Base-by-base conservation (phyloP, 1,284 basidiomycete species). In the Boletellus deceptivus region DNA sequence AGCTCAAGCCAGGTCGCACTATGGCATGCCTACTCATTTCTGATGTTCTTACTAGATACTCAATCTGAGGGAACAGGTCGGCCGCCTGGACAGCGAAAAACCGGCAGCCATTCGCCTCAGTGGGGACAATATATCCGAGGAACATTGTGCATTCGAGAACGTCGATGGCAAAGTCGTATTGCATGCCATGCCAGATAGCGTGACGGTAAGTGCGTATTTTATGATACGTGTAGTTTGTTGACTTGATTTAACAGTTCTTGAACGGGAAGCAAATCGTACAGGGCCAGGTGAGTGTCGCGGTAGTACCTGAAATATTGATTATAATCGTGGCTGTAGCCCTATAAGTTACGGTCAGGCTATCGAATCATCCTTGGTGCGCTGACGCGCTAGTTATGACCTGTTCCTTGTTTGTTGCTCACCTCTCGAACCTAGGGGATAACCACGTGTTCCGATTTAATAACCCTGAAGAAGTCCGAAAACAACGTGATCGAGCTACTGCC, bases 371-470 rank as follows among this genome's bases (percentile, higher is more conserved):
- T 99, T 46, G 89, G 89, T 89, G 64, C 56, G 77, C 70, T 52
- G 17, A 20, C 50, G 20, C 31, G 31, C 20, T 27, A 43, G 37
- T 20, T 20, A 38, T 49, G 27, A 44, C 50, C 45, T 50, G 50
- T 43, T 50, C 52, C 25, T 38, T 50, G 14, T 24, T 41, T 18
- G 20, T 36, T 46, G 38, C 44, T 43, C 42, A 14, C 46, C 6
- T 27, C 22, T 46, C 36, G 29, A 35, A 35, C 55, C 33, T 55
- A 91, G 95, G 96, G 48, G 95, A 98, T 61, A 89, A 95, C 57
- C 97, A 99, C 72, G 94, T 98, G 50, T 99, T 99, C 72, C 84
- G 96, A 16, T 98, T 98, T 75, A 98, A 97, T 65, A 91, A 95
- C 63, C 94, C 94, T 0, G 93, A 93, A 65, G 91, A 95, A 63